phyloP scores from a whole-genome alignment of 306 rosid genomes.

The Malus domestica region ASM211411v1 NC_041804.1:3589001-3589500 shows the following conservation, averaged over 20 bases:
- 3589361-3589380: constrained; percentile 2
- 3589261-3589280: background rate
- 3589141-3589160: constrained; percentile 13
- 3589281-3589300: constrained; percentile 17
- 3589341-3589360: constrained; percentile 21
- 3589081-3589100: background rate
- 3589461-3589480: background rate
- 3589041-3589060: background rate
- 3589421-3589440: background rate
- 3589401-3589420: background rate
- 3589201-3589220: background rate
- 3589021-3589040: too few relatives aligned
- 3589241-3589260: too few relatives aligned
- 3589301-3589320: constrained; percentile 13
- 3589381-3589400: background rate
- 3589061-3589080: background rate
- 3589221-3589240: background rate
- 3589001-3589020: too few relatives aligned
- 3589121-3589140: background rate
- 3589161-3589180: background rate
- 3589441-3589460: background rate
- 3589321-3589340: constrained; percentile 23
- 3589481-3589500: constrained; percentile 69
- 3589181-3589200: background rate
- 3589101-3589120: background rate